Evolutionary conservation across 306 rosid species (phyloP), one percentile per base, ranked within the genome.

Genomic region (Prunus kanzakura): DNA sequence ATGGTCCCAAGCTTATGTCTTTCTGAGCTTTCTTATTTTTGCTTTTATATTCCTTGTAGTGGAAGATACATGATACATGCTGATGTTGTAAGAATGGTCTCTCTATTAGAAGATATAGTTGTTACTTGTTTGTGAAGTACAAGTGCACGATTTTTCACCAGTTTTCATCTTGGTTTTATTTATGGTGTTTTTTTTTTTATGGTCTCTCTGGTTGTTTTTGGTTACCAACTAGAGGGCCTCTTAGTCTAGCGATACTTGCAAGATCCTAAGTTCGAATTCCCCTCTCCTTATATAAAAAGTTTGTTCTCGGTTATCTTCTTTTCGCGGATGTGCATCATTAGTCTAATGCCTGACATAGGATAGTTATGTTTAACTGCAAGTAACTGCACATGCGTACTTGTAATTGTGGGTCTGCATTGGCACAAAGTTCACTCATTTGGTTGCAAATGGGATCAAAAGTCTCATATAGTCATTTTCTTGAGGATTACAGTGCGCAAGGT

Each of bases 1-100:
- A 95, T 58, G 98, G 97, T 55, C 96, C 93, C 32, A 95, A 90
- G 89, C 89, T 95, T 46, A 90, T 92, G 97, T 86, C 92, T 27
- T 8, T 72, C 14, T 49, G 55, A 70, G 71, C 19, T 29, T 72
- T 25, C 32, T 43, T 43, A 62, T 55, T 47, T 12, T 70, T 70
- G 43, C 16, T 38, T 38, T 49, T 64, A 16, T 60, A 1, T 41
- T 65, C 54, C 0, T 67, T 8, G 50, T 72, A 32, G 75, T 23
- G 20, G 46, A 76, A 56, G 74, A 57, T 65, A 54, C 49, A 69
- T 46, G 56, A 12, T 77, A 55, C 38, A 30, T 66, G 11, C 43
- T 65, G 9, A 23, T 69, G 77, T 75, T 45, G 80, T 45, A 63
- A 45, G 67, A 54, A 49, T 76, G 56, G 19, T 30, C 16, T 61